phyloP scores from a whole-genome alignment of 495 filamentous ascomycete species.

The Neurospora africana region DNA sequence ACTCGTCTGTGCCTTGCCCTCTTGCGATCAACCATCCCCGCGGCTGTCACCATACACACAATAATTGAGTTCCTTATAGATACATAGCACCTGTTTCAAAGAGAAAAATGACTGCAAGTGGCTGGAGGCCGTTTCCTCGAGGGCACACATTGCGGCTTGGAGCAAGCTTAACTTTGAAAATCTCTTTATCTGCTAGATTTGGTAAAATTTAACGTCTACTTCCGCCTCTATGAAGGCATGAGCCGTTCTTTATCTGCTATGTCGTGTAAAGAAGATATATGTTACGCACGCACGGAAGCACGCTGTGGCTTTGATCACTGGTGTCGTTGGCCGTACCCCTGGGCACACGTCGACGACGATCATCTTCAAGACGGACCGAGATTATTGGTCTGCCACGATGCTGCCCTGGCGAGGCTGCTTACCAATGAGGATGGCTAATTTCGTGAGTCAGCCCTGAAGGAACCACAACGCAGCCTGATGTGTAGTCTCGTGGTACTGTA shows the following conservation, averaged over 20 bases:
- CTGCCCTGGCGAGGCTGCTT: background rate
- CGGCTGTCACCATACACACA: background rate
- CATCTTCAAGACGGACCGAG: background rate
- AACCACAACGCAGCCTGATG: background rate
- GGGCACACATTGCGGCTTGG: background rate
- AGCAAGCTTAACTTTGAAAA: background rate
- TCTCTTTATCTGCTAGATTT: background rate
- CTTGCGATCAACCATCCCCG: background rate
- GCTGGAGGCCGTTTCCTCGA: background rate
- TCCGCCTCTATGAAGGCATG: background rate
- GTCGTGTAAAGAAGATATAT: background rate
- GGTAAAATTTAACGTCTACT: background rate
- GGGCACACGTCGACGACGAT: background rate
- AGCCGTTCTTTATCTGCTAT: background rate
- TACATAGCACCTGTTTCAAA: background rate
- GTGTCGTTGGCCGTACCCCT: background rate
- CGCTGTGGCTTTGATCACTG: background rate
- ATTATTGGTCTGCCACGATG: background rate
- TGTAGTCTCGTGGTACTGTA: background rate
- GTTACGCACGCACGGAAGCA: background rate
- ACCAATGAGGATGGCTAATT: background rate
- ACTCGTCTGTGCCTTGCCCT: background rate
- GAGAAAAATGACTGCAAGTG: background rate
- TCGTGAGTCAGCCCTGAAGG: background rate
- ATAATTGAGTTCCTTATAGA: background rate